Percentiles rank a stretch among this genome's conserved stretches.
Conservation (phyloP, 108 stramenopile genomes). For the Pseudonitzschia multistriata region DNA sequence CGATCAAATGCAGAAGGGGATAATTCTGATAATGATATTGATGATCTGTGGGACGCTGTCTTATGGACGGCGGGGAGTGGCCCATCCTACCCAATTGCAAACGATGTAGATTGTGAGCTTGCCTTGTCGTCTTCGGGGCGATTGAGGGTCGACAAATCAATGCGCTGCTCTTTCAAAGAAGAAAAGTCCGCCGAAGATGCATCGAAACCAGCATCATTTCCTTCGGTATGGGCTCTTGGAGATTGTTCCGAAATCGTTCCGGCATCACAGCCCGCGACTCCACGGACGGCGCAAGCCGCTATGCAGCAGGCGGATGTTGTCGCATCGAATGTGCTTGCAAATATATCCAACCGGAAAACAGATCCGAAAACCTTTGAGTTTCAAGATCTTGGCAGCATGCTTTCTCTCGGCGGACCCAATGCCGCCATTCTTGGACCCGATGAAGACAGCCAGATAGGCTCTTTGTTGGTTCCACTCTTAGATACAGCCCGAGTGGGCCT, state of each 20-base stretch:
- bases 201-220: background rate
- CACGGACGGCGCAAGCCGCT: slow-evolving; percentile 60
- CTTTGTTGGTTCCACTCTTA: slow-evolving; percentile 23
- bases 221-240: slow-evolving; percentile 29
- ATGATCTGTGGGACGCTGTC: slow-evolving; percentile 28
- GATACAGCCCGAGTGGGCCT: slow-evolving; percentile 27
- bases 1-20: slow-evolving; percentile 2
- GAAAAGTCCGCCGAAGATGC: background rate
- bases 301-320: slow-evolving; percentile 67
- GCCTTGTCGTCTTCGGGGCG: slow-evolving; percentile 15
- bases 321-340: slow-evolving; percentile 51
- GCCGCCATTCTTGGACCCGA: slow-evolving; percentile 52
- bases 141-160: slow-evolving; percentile 20
- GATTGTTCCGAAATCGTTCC: slow-evolving; percentile 29
- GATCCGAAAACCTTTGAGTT: slow-evolving; percentile 44
- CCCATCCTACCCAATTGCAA: slow-evolving; percentile 22
- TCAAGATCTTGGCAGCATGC: slow-evolving; percentile 73
- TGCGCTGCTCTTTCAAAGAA: slow-evolving; percentile 22
- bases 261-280: background rate
- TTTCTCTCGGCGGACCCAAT: slow-evolving; percentile 59
- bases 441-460: slow-evolving; percentile 14
- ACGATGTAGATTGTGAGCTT: slow-evolving; percentile 7
- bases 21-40: background rate
- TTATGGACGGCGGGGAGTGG: slow-evolving; percentile 37
- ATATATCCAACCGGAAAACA: slow-evolving; percentile 16